phyloP scores from a whole-genome alignment of 306 rosid species.

The Pyrus betulifolia region DNA sequence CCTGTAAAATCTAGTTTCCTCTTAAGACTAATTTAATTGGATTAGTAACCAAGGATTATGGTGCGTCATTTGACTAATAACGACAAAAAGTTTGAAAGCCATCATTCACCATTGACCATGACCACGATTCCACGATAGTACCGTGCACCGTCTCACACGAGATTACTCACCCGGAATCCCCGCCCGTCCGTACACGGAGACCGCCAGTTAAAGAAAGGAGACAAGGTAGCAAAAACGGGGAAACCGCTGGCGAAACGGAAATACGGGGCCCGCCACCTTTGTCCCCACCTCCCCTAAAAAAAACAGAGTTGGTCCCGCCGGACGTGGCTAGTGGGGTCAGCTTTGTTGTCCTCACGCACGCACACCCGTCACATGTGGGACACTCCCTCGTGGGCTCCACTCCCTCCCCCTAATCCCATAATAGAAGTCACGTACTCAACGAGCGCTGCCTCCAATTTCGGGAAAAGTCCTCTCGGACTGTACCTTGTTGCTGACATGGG shows the following conservation, averaged over 20 bases:
- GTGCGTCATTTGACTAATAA: neutral
- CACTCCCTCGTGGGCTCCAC: neutral
- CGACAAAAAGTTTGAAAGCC: neutral
- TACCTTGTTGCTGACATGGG: slow-evolving; percentile 21
- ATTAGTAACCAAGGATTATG: neutral
- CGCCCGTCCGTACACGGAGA: slow-evolving; percentile 37
- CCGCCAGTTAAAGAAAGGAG: slow-evolving; percentile 20
- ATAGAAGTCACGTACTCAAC: neutral
- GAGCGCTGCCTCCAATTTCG: neutral
- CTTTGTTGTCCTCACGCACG: slow-evolving; percentile 5
- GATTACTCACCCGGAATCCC: neutral
- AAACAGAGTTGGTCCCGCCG: neutral
- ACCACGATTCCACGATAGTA: neutral
- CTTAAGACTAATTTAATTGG: neutral
- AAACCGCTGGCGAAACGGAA: slow-evolving; percentile 10
- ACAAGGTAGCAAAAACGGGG: slow-evolving; percentile 26
- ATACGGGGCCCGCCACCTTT: slow-evolving; percentile 24
- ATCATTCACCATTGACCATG: neutral
- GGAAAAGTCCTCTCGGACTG: neutral
- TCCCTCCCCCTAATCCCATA: neutral
- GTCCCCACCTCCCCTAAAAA: neutral
- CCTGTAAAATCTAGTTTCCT: neutral
- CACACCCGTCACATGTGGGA: slow-evolving; percentile 39
- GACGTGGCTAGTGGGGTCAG: slow-evolving; percentile 27
- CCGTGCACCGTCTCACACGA: slow-evolving; percentile 1